Conservation (phyloP, 768 basidiomycete genomes). For the Floccularia luteovirens region DNA sequence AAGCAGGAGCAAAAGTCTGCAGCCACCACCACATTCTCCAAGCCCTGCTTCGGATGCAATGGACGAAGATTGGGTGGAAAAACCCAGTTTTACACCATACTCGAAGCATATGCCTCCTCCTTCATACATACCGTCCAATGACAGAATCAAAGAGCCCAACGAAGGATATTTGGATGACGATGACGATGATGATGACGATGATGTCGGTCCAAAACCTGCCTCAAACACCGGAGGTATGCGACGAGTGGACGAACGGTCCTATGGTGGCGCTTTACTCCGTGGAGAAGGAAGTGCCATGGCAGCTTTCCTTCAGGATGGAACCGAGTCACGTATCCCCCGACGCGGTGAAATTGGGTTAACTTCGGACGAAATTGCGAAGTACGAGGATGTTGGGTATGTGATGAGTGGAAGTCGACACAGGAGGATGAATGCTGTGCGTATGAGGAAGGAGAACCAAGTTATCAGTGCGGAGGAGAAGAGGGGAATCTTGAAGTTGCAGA, state of each 20-base stretch:
- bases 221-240: constrained; percentile 32
- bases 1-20: constrained; percentile 22
- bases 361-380: constrained; percentile 79
- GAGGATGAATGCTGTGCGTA: constrained; percentile 97
- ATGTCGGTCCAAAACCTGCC: constrained; percentile 76
- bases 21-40: constrained; percentile 23
- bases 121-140: too few relatives aligned
- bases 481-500: constrained; percentile 90
- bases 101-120: constrained; percentile 10
- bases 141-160: too few relatives aligned
- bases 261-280: constrained; percentile 82
- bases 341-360: constrained; percentile 97
- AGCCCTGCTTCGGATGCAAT: constrained; percentile 15
- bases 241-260: constrained; percentile 74
- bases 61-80: constrained; percentile 65
- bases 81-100: constrained; percentile 23
- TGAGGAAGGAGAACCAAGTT: constrained; percentile 99
- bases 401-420: constrained; percentile 95
- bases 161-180: constrained; percentile 35
- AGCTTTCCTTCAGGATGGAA: constrained; percentile 83
- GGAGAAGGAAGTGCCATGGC: constrained; percentile 99
- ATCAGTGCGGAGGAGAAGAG: constrained; percentile 98
- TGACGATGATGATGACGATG: constrained; percentile 56
- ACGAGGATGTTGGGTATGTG: constrained; percentile 89
- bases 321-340: constrained; percentile 85